Conservation (phyloP, 331 rosid genomes). For the Pyrus hybrid region DNA sequence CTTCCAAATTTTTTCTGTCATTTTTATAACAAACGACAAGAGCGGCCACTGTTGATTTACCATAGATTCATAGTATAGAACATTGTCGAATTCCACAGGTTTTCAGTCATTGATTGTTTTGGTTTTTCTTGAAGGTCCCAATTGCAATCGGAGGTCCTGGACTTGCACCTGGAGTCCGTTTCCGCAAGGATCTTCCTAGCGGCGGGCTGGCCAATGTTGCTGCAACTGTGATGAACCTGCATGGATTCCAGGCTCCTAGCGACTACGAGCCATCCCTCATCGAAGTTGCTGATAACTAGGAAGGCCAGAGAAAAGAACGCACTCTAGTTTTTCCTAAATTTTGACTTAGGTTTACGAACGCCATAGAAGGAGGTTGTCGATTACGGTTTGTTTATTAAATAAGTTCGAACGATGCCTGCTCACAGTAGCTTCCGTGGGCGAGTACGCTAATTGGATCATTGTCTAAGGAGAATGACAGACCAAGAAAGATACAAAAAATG, state of each 20-base stretch:
- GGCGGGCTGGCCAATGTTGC: conserved; percentile 98
- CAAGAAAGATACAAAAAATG: not conserved
- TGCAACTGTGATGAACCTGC: conserved; percentile 93
- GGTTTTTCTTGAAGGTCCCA: conserved; percentile 52
- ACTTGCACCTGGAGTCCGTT: conserved; percentile 51
- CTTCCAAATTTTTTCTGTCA: not conserved
- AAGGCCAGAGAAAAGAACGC: not conserved
- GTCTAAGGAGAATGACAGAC: conserved; percentile 17
- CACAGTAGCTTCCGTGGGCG: conserved; percentile 1
- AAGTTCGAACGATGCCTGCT: conserved; percentile 18
- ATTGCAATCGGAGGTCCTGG: conserved; percentile 99
- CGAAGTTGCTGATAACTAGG: conserved; percentile 58
- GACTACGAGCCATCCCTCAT: conserved; percentile 86
- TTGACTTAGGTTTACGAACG: conserved; percentile 14
- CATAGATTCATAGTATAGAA: not conserved
- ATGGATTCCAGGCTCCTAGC: conserved; percentile 80
- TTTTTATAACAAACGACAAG: not conserved
- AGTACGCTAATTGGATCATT: conserved; percentile 8
- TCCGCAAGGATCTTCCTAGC: conserved; percentile 65
- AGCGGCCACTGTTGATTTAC: not conserved
- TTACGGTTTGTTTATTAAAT: conserved; percentile 21
- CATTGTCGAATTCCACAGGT: not conserved
- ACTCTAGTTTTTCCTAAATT: conserved; percentile 5
- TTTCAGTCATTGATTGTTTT: not conserved
- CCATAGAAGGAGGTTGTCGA: not conserved